Percentiles rank a stretch among this genome's conserved stretches.
Conservation (phyloP, 2,329 filamentous ascomycete species). For the Eutypa lata region DNA sequence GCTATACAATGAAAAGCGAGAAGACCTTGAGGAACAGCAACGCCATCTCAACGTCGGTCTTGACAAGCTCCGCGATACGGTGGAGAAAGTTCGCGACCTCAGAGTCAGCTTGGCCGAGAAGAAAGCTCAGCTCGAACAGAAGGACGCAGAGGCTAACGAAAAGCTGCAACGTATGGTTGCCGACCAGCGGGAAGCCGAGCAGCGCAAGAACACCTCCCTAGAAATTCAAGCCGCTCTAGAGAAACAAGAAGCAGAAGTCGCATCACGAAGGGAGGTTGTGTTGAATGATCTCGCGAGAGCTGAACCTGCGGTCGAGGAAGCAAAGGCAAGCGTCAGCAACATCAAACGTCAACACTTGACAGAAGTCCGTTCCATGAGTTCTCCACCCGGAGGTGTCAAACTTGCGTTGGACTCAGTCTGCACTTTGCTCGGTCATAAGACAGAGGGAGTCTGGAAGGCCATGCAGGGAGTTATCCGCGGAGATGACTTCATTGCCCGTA, state of each 20-base stretch:
- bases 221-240: slow-evolving; percentile 86
- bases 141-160: slow-evolving; percentile 93
- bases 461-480: slow-evolving; percentile 84
- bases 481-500: slow-evolving; percentile 97
- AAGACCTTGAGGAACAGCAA: slow-evolving; percentile 97
- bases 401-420: slow-evolving; percentile 95
- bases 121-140: slow-evolving; percentile 87
- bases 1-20: slow-evolving; percentile 96
- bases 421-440: slow-evolving; percentile 86
- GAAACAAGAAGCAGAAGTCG: slow-evolving; percentile 85
- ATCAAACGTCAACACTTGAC: slow-evolving; percentile 97
- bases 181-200: slow-evolving; percentile 91
- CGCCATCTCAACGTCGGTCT: slow-evolving; percentile 97
- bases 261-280: slow-evolving; percentile 78
- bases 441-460: slow-evolving; percentile 78
- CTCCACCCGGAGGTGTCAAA: slow-evolving; percentile 85
- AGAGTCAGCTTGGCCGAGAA: slow-evolving; percentile 89
- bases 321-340: slow-evolving; percentile 94
- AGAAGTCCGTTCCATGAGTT: slow-evolving; percentile 95
- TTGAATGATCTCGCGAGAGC: slow-evolving; percentile 83
- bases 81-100: slow-evolving; percentile 93
- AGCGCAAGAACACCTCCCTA: slow-evolving; percentile 81
- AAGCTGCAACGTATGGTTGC: slow-evolving; percentile 97
- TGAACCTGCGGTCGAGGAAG: slow-evolving; percentile 88
- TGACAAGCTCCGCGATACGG: slow-evolving; percentile 93